phyloP scores from a whole-genome alignment of 139 green algal genomes.

The Coccomyxa sp. region DNA sequence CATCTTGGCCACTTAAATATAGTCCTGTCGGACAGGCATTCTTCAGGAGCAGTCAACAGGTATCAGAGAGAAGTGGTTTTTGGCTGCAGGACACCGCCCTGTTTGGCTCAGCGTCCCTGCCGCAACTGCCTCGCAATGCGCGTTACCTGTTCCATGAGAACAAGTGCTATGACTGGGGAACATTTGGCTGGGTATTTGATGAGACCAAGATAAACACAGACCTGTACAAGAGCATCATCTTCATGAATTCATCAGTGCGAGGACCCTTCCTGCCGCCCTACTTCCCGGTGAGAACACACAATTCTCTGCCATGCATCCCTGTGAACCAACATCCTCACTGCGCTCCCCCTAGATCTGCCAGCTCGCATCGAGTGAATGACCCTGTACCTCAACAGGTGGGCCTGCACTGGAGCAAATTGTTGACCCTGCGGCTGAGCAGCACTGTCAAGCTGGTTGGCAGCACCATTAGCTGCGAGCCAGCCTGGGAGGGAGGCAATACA shows the following conservation, averaged over 20 bases:
- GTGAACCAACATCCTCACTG: neutral
- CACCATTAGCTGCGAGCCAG: constrained; percentile 42
- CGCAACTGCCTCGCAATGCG: constrained; percentile 43
- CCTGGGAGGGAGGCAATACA: constrained; percentile 1
- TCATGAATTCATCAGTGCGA: constrained; percentile 25
- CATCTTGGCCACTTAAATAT: no score
- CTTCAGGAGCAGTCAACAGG: no score
- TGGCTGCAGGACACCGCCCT: neutral
- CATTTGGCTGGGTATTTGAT: constrained; percentile 44
- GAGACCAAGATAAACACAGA: neutral
- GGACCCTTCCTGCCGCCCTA: constrained; percentile 36
- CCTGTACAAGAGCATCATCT: constrained; percentile 17
- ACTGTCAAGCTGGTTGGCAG: constrained; percentile 49
- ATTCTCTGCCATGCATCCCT: no score
- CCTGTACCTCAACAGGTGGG: constrained; percentile 4
- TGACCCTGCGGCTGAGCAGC: constrained; percentile 26
- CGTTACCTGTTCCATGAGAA: constrained; percentile 40
- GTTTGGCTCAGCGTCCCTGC: neutral
- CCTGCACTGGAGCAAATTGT: constrained; percentile 36
- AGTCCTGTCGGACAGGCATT: no score
- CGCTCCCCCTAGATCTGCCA: neutral
- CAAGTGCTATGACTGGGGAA: constrained; percentile 52
- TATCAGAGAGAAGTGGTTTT: no score
- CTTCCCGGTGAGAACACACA: constrained; percentile 17
- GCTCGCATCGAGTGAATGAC: no score